Percentiles rank a stretch among this genome's conserved stretches.
Evolutionary conservation across 148 eudicot genomes (phyloP).

Genomic region (Cornus florida): DNA sequence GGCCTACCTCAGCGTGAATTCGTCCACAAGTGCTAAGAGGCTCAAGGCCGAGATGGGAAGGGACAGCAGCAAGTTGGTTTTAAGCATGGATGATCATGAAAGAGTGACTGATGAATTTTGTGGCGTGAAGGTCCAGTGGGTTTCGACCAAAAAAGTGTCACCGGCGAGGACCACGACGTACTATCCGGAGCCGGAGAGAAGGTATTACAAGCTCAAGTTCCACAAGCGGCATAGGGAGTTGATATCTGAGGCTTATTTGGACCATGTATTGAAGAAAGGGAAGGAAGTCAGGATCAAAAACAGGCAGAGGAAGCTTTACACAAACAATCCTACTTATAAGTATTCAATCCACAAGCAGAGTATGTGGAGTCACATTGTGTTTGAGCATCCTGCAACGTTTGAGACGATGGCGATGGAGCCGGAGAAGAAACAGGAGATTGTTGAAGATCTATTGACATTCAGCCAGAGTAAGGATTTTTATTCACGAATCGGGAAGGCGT

Average conservation of each 20-base stretch:
- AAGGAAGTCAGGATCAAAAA: conserved; percentile 27
- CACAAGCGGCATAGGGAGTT: conserved; percentile 37
- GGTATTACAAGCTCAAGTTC: conserved; percentile 34
- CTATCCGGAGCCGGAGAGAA: conserved; percentile 26
- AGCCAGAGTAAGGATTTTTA: conserved; percentile 50
- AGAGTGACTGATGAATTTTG: conserved; percentile 42
- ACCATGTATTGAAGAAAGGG: conserved; percentile 45
- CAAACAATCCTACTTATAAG: conserved; percentile 26
- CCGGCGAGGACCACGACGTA: not conserved
- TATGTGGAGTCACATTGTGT: conserved; percentile 49
- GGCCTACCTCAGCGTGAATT: conserved; percentile 38
- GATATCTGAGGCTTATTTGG: conserved; percentile 35
- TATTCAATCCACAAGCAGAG: not conserved
- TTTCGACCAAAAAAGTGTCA: conserved; percentile 8
- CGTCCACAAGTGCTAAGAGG: conserved; percentile 34
- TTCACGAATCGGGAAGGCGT: conserved; percentile 49
- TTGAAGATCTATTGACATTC: conserved; percentile 49
- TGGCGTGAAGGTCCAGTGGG: conserved; percentile 44
- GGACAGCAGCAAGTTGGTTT: conserved; percentile 22
- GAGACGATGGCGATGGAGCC: conserved; percentile 46
- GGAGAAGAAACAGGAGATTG: conserved; percentile 49
- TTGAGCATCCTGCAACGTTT: conserved; percentile 61
- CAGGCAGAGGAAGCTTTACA: conserved; percentile 46
- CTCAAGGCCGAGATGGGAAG: conserved; percentile 42
- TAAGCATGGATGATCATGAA: conserved; percentile 48